phyloP scores from a whole-genome alignment of 768 basidiomycete genomes.

The Kwoniella newhampshirensis region DNA sequence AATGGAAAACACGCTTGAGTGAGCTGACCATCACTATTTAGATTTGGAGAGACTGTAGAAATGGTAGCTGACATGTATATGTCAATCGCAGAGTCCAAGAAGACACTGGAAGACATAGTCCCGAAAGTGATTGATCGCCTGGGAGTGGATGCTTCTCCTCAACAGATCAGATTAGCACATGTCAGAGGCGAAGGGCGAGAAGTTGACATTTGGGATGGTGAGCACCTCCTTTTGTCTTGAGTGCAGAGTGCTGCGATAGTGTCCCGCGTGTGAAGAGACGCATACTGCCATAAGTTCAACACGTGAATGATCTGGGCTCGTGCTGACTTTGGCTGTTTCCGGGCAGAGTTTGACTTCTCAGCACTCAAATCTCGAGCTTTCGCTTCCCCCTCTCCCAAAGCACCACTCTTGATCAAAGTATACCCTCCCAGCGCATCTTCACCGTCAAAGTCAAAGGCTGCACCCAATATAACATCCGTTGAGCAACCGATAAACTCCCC shows the following conservation, averaged over 20 bases:
- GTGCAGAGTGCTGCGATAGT: neutral
- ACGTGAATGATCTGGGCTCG: too few relatives aligned
- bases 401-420: neutral
- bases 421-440: neutral
- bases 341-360: conserved; percentile 16
- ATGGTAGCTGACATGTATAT: too few relatives aligned
- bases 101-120: neutral
- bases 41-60: too few relatives aligned
- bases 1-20: conserved; percentile 5
- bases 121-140: conserved; percentile 3
- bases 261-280: too few relatives aligned
- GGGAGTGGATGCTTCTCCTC: conserved; percentile 2
- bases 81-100: conserved; percentile 6
- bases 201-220: conserved; percentile 34
- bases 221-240: neutral
- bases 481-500: too few relatives aligned
- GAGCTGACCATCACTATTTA: conserved; percentile 3
- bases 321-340: too few relatives aligned
- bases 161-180: conserved; percentile 26
- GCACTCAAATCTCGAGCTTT: conserved; percentile 5
- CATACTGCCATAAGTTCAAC: too few relatives aligned
- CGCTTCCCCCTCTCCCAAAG: neutral
- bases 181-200: conserved; percentile 26
- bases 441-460: too few relatives aligned
- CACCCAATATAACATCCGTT: too few relatives aligned